Base-by-base conservation (phyloP, 768 basidiomycete genomes). In the Podaxis sp. region DNA sequence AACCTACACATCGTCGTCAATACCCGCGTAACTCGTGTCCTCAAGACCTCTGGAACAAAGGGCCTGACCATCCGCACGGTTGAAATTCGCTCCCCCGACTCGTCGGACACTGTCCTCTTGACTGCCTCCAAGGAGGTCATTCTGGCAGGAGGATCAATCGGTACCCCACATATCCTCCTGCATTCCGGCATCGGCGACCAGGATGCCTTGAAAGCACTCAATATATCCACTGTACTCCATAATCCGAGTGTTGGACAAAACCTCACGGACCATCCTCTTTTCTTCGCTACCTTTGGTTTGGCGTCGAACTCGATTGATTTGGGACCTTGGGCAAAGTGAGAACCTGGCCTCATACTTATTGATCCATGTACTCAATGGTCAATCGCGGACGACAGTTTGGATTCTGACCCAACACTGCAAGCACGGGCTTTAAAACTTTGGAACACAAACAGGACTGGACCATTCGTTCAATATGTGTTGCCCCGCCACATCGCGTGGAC, bases 1-100 rank as follows among this genome's bases (percentile, higher is more conserved):
- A 77, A 77, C 57, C 50, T 77, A 15, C 60, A 74, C 38, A 67
- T 77, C 19, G 43, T 77, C 1, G 38, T 73, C 3, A 67, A 73
- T 49, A 71, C 73, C 0, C 67, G 68, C 29, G 74, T 72, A 2
- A 67, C 67, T 2, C 66, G 68, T 8, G 53, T 73, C 12, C 61
- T 67, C 9, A 55, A 55, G 13, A 37, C 1, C 22, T 3, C 19
- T 19, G 41, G 3, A n/a, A 54, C 4, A 7, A 29, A 38, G 24
- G 57, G 5, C 6, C 24, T 55, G 33, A 56, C 29, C 12, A 59
- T 65, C 36, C 55, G 64, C 33, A 62, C 60, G 0, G 51, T 65
- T 29, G 64, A 65, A 24, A 57, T 65, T 13, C 52, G 60, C 13
- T 61, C 54, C 24, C 53, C 40, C 2, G 41, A 27, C 3, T 24